phyloP scores from a whole-genome alignment of 2,329 filamentous ascomycete species.

The Phymatotrichopsis omnivora region DNA sequence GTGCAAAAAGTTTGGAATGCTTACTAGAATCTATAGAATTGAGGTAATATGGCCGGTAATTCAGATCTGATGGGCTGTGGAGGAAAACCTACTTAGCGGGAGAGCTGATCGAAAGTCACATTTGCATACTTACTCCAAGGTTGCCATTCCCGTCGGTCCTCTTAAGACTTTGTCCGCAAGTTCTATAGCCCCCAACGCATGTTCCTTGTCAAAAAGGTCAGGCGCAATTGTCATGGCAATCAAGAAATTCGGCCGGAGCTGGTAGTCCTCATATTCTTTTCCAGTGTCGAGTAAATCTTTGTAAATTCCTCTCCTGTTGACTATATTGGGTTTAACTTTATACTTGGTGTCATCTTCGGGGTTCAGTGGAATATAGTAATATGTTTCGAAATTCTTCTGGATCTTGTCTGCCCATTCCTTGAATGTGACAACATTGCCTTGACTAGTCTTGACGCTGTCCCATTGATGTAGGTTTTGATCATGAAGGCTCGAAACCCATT shows the following conservation, averaged over 20 bases:
- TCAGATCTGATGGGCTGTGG: slow-evolving; percentile 60
- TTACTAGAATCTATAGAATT: slow-evolving; percentile 73
- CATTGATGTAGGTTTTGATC: slow-evolving; percentile 61
- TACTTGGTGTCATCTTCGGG: slow-evolving; percentile 62
- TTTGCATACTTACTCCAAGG: slow-evolving; percentile 52
- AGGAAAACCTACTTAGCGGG: background rate
- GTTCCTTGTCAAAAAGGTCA: slow-evolving; percentile 66
- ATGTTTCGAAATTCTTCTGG: slow-evolving; percentile 78
- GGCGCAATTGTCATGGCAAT: slow-evolving; percentile 94
- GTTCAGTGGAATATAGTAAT: slow-evolving; percentile 72
- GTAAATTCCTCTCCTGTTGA: slow-evolving; percentile 94
- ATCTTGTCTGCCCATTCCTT: slow-evolving; percentile 69
- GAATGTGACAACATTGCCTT: slow-evolving; percentile 56
- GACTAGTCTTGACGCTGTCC: slow-evolving; percentile 56
- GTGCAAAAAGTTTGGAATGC: background rate
- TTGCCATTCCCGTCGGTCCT: slow-evolving; percentile 89
- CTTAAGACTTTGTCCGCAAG: slow-evolving; percentile 69
- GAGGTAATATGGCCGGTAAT: slow-evolving; percentile 90
- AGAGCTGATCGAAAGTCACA: background rate
- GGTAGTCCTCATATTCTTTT: slow-evolving; percentile 96
- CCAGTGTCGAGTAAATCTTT: slow-evolving; percentile 91
- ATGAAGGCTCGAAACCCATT: slow-evolving; percentile 63
- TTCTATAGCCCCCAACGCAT: slow-evolving; percentile 70
- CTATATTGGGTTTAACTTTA: slow-evolving; percentile 64
- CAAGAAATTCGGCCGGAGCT: slow-evolving; percentile 81